phyloP scores from a whole-genome alignment of 371 early-diverging fungal species.

The Basidiobolus meristosporus region DNA sequence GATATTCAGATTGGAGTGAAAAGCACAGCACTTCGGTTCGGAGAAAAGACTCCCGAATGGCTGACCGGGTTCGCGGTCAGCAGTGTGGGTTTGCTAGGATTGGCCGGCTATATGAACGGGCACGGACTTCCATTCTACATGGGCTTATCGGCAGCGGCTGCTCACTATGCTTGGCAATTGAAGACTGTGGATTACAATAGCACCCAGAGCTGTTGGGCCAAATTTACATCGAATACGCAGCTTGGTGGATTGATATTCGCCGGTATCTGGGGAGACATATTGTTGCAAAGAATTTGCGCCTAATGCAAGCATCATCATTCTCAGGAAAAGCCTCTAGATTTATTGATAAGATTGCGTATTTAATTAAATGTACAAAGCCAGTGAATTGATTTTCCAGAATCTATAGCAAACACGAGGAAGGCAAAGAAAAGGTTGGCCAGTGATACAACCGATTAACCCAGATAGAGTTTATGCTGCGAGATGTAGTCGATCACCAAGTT shows the following conservation, averaged over 20 bases:
- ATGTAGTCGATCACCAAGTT: conserved; percentile 90
- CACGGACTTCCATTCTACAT: conserved; percentile 51
- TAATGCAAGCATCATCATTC: too few relatives aligned
- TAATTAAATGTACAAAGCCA: too few relatives aligned
- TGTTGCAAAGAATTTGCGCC: neutral
- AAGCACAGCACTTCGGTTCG: conserved; percentile 81
- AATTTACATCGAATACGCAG: conserved; percentile 57
- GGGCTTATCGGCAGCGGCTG: conserved; percentile 16
- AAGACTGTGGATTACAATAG: conserved; percentile 42
- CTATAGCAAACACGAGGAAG: too few relatives aligned
- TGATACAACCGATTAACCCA: too few relatives aligned
- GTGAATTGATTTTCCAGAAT: too few relatives aligned
- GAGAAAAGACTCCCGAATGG: conserved; percentile 43
- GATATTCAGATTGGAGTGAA: conserved; percentile 75
- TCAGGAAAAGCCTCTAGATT: too few relatives aligned
- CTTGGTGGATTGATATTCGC: conserved; percentile 54
- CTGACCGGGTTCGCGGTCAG: conserved; percentile 51
- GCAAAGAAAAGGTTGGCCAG: too few relatives aligned
- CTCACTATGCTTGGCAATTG: conserved; percentile 69
- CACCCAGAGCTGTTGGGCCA: conserved; percentile 41
- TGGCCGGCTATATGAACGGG: conserved; percentile 64
- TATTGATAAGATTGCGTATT: too few relatives aligned
- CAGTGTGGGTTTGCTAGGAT: conserved; percentile 38
- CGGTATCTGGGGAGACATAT: conserved; percentile 40
- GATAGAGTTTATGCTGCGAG: too few relatives aligned